Evolutionary conservation across 2,329 filamentous ascomycete species (phyloP).

Genomic region (Exophiala sideris): DNA sequence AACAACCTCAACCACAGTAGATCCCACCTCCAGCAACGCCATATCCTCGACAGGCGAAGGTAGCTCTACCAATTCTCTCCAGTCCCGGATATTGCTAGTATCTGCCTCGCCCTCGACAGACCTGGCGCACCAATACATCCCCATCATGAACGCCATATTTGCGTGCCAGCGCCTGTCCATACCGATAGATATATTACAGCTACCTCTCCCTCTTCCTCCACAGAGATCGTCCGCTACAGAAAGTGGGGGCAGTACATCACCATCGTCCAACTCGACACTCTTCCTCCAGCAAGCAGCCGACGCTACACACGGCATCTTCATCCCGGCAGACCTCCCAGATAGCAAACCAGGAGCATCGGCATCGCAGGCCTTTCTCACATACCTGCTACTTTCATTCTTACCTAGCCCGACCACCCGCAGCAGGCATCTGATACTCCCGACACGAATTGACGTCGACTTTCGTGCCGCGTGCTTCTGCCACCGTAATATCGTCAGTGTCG

Average conservation of each 20-base stretch:
- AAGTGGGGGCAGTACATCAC: background rate
- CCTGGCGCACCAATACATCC: constrained; percentile 86
- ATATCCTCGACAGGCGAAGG: constrained; percentile 36
- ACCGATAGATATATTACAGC: constrained; percentile 85
- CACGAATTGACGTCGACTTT: constrained; percentile 86
- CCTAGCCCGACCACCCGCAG: constrained; percentile 64
- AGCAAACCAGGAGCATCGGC: constrained; percentile 35
- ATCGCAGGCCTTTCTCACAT: constrained; percentile 75
- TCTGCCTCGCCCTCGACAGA: constrained; percentile 88
- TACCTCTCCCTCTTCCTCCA: constrained; percentile 39
- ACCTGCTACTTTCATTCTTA: constrained; percentile 91
- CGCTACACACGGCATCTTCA: constrained; percentile 67
- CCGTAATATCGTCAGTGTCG: constrained; percentile 81
- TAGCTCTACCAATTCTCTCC: constrained; percentile 45
- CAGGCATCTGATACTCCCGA: constrained; percentile 67
- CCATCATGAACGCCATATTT: constrained; percentile 98
- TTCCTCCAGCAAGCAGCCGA: constrained; percentile 90
- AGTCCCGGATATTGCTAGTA: constrained; percentile 81
- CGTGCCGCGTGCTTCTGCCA: constrained; percentile 98
- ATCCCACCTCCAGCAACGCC: constrained; percentile 33
- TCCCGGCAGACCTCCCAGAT: constrained; percentile 47
- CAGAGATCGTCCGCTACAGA: background rate
- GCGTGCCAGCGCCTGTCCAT: constrained; percentile 84
- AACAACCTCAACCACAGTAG: constrained; percentile 39
- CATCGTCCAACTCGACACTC: constrained; percentile 54